phyloP scores from a whole-genome alignment of 1,284 basidiomycete genomes.

The Ustilago shanxiensis region DNA sequence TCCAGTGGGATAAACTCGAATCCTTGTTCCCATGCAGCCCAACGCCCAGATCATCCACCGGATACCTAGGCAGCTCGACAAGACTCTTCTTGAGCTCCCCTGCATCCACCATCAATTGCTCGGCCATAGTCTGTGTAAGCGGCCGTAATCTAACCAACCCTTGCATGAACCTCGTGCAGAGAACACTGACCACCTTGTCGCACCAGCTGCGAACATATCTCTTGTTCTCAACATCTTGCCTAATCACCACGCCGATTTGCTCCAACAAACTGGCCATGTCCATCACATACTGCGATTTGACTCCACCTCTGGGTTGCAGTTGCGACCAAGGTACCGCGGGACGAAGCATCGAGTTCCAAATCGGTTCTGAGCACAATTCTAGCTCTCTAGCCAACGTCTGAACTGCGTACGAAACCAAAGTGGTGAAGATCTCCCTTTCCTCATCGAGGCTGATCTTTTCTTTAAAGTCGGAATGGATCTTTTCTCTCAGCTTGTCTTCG shows the following conservation, averaged over 20 bases:
- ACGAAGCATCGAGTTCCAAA: constrained; percentile 64
- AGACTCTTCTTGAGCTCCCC: constrained; percentile 52
- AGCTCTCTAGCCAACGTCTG: constrained; percentile 57
- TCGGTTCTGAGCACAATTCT: constrained; percentile 57
- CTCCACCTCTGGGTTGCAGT: constrained; percentile 21
- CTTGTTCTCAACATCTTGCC: constrained; percentile 68
- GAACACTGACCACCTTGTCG: constrained; percentile 61
- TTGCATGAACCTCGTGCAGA: constrained; percentile 53
- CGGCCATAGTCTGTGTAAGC: constrained; percentile 42
- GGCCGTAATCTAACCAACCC: constrained; percentile 62
- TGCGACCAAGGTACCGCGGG: constrained; percentile 59
- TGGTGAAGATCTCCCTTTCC: constrained; percentile 84
- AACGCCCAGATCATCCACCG: constrained; percentile 41
- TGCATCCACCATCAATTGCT: constrained; percentile 61
- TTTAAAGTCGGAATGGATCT: constrained; percentile 80
- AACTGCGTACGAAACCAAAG: constrained; percentile 57
- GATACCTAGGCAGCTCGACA: constrained; percentile 61
- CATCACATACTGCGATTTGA: constrained; percentile 59
- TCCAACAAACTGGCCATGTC: constrained; percentile 62
- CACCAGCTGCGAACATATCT: constrained; percentile 66
- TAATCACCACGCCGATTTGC: constrained; percentile 62
- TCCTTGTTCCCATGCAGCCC: constrained; percentile 25
- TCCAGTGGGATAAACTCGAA: constrained; percentile 39
- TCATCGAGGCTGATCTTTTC: constrained; percentile 84
- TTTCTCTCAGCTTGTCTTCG: constrained; percentile 88